phyloP scores from a whole-genome alignment of 2,329 filamentous ascomycete genomes.

The Sporothrix phasma region DNA sequence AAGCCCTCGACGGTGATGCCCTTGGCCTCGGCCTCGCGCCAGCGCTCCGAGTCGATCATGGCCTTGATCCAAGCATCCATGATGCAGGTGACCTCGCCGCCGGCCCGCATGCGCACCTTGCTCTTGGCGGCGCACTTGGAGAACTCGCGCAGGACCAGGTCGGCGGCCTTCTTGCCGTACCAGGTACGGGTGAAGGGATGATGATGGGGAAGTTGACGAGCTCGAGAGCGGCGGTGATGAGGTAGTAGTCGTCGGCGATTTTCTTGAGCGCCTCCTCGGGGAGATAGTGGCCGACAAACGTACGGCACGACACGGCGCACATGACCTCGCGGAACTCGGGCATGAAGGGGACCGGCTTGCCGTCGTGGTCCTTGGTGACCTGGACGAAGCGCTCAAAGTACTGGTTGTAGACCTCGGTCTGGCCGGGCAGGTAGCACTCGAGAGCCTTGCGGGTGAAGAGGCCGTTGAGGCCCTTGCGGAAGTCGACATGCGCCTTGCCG shows the following conservation, averaged over 20 bases:
- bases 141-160: slow-evolving; percentile 86
- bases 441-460: slow-evolving; percentile 89
- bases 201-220: slow-evolving; percentile 98
- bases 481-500: slow-evolving; percentile 89
- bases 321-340: slow-evolving; percentile 83
- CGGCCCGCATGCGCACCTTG: slow-evolving; percentile 83
- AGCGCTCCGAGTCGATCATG: slow-evolving; percentile 77
- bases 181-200: slow-evolving; percentile 90
- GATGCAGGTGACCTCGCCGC: slow-evolving; percentile 80
- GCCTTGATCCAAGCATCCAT: slow-evolving; percentile 89
- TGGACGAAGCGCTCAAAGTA: slow-evolving; percentile 75
- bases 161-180: slow-evolving; percentile 92
- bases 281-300: slow-evolving; percentile 96
- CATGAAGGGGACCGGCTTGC: slow-evolving; percentile 81
- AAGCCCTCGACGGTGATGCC: slow-evolving; percentile 63
- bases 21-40: slow-evolving; percentile 66
- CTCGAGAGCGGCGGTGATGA: slow-evolving; percentile 90
- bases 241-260: slow-evolving; percentile 93
- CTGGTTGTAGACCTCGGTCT: slow-evolving; percentile 81
- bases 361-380: slow-evolving; percentile 60
- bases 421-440: slow-evolving; percentile 77
- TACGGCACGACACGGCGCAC: slow-evolving; percentile 88
- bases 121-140: slow-evolving; percentile 85
- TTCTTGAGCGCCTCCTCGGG: slow-evolving; percentile 82
- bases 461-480: slow-evolving; percentile 90